These are phyloP conservation scores for Sclerotinia minor DNA, from an alignment of 2,329 filamentous ascomycete species.

Conservation along the genomic window DNA sequence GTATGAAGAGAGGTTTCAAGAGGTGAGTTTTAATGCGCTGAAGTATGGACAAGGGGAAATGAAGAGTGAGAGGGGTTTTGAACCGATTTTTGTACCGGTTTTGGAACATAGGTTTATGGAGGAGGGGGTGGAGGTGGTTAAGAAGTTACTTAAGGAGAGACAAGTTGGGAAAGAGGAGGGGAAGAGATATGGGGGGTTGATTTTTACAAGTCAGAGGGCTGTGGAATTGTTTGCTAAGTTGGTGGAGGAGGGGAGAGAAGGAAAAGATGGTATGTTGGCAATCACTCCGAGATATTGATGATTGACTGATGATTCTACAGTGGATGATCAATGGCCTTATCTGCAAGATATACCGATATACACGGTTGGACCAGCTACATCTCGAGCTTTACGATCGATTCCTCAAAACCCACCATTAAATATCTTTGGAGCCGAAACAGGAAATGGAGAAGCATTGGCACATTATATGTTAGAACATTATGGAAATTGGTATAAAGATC, in stretches of 20 bases:
- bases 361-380: conserved; percentile 79
- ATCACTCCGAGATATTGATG: conserved; percentile 1
- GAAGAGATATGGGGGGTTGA: conserved; percentile 67
- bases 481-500: conserved; percentile 50
- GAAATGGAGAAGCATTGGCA: conserved; percentile 80
- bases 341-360: conserved; percentile 64
- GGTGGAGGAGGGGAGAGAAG: conserved; percentile 49
- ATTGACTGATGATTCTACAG: conserved; percentile 25
- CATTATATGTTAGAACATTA: conserved; percentile 80
- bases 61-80: conserved; percentile 47
- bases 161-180: conserved; percentile 45
- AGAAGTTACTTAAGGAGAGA: conserved; percentile 49
- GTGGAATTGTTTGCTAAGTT: conserved; percentile 74
- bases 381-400: conserved; percentile 66
- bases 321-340: conserved; percentile 49
- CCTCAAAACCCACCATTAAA: conserved; percentile 53
- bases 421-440: conserved; percentile 77
- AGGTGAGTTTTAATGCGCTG: conserved; percentile 34
- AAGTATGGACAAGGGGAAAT: conserved; percentile 27
- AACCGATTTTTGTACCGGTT: conserved; percentile 73
- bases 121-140: conserved; percentile 56
- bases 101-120: conserved; percentile 69
- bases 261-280: conserved; percentile 26
- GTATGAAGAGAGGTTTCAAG: conserved; percentile 68
- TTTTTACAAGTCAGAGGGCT: conserved; percentile 82